Evolutionary conservation across 148 eudicot genomes (phyloP).

Genomic region (Fagopyrum esculentum): DNA sequence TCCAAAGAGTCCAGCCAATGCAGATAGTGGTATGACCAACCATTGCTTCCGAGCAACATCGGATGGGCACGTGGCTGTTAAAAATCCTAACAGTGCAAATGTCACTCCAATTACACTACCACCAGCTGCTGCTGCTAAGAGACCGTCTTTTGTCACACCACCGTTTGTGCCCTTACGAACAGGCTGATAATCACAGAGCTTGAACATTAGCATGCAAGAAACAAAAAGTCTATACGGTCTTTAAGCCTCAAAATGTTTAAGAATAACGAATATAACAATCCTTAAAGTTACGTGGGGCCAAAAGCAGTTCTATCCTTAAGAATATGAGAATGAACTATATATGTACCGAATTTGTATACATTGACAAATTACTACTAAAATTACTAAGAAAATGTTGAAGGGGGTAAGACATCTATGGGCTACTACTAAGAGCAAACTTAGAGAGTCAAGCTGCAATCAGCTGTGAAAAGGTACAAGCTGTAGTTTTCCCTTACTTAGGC

Average conservation of each 20-base stretch:
- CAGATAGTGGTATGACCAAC: constrained; percentile 69
- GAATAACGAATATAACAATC: not conserved
- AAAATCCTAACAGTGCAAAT: constrained; percentile 55
- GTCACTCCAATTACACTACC: constrained; percentile 69
- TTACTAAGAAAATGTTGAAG: no score
- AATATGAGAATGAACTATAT: not conserved
- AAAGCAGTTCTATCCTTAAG: not conserved
- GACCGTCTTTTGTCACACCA: constrained; percentile 80
- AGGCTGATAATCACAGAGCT: constrained; percentile 26
- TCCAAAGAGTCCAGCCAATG: constrained; percentile 71
- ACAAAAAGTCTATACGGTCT: not conserved
- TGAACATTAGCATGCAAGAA: not conserved
- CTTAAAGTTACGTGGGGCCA: not conserved
- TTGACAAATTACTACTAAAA: not conserved
- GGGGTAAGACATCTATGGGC: no score
- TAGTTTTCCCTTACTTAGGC: no score
- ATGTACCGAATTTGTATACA: not conserved
- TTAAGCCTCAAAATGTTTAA: not conserved
- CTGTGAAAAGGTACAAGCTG: not conserved
- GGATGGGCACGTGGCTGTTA: constrained; percentile 50
- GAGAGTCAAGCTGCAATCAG: not conserved
- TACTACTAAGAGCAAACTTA: not conserved
- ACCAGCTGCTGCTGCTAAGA: constrained; percentile 82
- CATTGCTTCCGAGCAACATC: constrained; percentile 66
- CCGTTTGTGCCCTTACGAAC: constrained; percentile 97